Evolutionary conservation across 768 basidiomycete species (phyloP).

Genomic region (Porphyrellus cyaneotinctus): DNA sequence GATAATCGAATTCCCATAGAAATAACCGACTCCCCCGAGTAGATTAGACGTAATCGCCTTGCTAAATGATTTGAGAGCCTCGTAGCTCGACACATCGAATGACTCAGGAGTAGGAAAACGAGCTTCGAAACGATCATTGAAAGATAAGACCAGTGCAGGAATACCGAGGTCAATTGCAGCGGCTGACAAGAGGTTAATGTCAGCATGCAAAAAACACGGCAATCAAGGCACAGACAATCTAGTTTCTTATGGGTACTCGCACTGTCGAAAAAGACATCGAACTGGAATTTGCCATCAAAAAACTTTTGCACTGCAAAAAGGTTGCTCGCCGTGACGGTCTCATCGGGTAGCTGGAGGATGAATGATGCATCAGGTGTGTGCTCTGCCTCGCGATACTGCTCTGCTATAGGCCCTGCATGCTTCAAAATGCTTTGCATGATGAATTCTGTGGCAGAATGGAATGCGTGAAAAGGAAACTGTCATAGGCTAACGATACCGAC

Average conservation of each 20-base stretch:
- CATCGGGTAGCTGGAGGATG: constrained; percentile 71
- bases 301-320: constrained; percentile 84
- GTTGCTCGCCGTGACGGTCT: constrained; percentile 67
- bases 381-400: constrained; percentile 46
- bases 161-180: constrained; percentile 65
- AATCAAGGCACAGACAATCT: constrained; percentile 45
- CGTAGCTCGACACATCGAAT: constrained; percentile 43
- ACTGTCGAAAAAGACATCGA: constrained; percentile 87
- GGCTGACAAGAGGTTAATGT: constrained; percentile 39
- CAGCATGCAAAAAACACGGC: background rate
- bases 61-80: constrained; percentile 66
- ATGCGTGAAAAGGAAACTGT: background rate
- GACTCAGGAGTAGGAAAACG: constrained; percentile 66
- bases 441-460: constrained; percentile 41
- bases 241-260: constrained; percentile 61
- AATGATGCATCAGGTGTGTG: constrained; percentile 76
- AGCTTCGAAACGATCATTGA: constrained; percentile 60
- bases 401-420: constrained; percentile 50
- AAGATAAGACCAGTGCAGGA: constrained; percentile 55
- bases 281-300: constrained; percentile 81
- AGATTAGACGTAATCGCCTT: constrained; percentile 88
- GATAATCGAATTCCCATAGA: constrained; percentile 86
- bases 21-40: constrained; percentile 91
- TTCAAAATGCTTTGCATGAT: constrained; percentile 59
- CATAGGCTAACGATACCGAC: constrained; percentile 33